A percentile compares a stretch with the other conserved stretches of the same genome.
phyloP scores from a whole-genome alignment of 257 asterid genomes.

The Petrea volubilis region DNA sequence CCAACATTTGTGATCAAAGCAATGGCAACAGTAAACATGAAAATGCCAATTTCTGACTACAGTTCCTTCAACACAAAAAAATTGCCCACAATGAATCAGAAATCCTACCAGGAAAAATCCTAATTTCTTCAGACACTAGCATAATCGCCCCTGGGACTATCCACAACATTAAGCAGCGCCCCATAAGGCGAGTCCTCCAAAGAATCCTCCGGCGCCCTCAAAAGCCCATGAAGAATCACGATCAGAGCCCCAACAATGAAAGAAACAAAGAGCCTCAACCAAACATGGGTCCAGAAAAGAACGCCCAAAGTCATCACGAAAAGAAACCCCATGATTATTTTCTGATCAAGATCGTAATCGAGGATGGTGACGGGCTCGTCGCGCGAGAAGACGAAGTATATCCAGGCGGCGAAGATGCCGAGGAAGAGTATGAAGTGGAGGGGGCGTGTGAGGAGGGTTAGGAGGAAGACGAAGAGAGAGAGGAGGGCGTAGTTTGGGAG shows the following conservation, averaged over 20 bases:
- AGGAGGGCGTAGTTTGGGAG: slow-evolving; percentile 68
- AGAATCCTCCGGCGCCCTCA: slow-evolving; percentile 82
- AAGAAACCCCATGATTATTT: slow-evolving; percentile 47
- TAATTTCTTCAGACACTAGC: slow-evolving; percentile 54
- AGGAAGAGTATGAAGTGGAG: slow-evolving; percentile 66
- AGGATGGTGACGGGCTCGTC: slow-evolving; percentile 60
- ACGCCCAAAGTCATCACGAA: slow-evolving; percentile 51
- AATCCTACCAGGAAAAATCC: slow-evolving; percentile 22
- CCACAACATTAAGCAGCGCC: slow-evolving; percentile 69
- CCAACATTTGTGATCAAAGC: slow-evolving; percentile 18
- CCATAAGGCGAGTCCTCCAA: slow-evolving; percentile 83
- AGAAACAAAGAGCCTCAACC: slow-evolving; percentile 59
- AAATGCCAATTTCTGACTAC: neutral
- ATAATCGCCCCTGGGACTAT: slow-evolving; percentile 75
- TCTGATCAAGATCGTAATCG: slow-evolving; percentile 58
- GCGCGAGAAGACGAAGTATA: slow-evolving; percentile 41
- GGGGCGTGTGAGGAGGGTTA: slow-evolving; percentile 71
- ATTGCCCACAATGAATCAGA: neutral
- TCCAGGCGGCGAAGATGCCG: slow-evolving; percentile 49
- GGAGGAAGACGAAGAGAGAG: slow-evolving; percentile 46
- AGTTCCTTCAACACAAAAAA: slow-evolving; percentile 21
- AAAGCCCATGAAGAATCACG: slow-evolving; percentile 58
- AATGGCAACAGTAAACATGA: slow-evolving; percentile 9
- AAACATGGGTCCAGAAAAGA: slow-evolving; percentile 53
- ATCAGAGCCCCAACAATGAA: slow-evolving; percentile 50